Evolutionary conservation across 1,139 yeast genomes (phyloP), one percentile per base, ranked within the genome.

Genomic region (Suhomyces ambrosiae): DNA sequence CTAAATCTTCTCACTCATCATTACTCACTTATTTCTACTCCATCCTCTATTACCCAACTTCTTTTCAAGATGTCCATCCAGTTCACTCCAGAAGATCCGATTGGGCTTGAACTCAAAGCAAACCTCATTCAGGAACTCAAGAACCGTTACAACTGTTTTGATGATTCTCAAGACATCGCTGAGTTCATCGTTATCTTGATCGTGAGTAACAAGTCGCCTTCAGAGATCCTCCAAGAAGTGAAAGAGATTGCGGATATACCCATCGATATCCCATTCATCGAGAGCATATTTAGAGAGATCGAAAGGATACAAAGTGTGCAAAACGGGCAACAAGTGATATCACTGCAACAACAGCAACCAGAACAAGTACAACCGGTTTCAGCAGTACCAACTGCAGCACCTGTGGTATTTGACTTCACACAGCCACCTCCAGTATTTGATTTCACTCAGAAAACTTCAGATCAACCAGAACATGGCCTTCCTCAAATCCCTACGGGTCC

Each of bases 111-210:
- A 49, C 55, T 71, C 36, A 65, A 60, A 47, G 58, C 60, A 10
- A 59, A 64, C 36, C 57, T 71, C 43, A 56, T 60, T 14, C 62
- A 60, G 29, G 76, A 71, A 50, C 56, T 71, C 38, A 57, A 56
- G 34, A 63, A 56, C 38, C 60, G 68, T 39, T 71, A 49, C 49
- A 54, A 52, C 42, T 56, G 62, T 15, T 58, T 58, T 6, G 95
- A 85, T 44, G 95, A 87, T 56, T 80, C 87, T 22, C 79, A 71
- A 31, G 88, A 84, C 55, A 84, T 86, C 27, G 87, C 96, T 11
- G 95, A 88, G 56, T 88, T 80, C 56, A 80, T 88, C 43, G 75
- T 82, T 15, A 75, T 86, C 40, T 70, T 87, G 65, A 80, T 87
- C 41, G 80, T 84, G 18, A 86, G 86, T 52, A 80, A 82, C 49